Conservation (phyloP, 345 rosid genomes). For the Lenwebbia sp. region DNA sequence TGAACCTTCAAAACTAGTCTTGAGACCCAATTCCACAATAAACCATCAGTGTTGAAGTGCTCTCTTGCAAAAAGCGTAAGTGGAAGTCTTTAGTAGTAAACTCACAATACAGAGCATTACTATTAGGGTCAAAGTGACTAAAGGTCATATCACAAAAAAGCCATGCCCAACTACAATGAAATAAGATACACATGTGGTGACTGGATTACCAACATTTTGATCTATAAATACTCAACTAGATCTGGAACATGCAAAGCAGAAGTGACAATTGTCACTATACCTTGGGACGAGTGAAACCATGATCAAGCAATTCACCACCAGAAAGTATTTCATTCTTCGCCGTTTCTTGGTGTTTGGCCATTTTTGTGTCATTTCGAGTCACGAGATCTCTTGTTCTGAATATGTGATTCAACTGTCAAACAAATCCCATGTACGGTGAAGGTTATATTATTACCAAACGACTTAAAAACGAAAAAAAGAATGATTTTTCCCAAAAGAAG, state of each 20-base stretch:
- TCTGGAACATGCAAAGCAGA: neutral
- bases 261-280: constrained; percentile 14
- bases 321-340: constrained; percentile 28
- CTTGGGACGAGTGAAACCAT: constrained; percentile 97
- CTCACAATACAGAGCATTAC: neutral
- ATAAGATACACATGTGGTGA: neutral
- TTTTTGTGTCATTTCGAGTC: constrained; percentile 61
- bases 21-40: neutral
- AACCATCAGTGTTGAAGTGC: neutral
- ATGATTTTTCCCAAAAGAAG: neutral
- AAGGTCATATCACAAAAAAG: no score
- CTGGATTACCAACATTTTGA: neutral
- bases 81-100: neutral
- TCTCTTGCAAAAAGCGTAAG: neutral
- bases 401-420: constrained; percentile 83
- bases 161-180: neutral
- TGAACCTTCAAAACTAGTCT: neutral
- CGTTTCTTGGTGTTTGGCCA: constrained; percentile 39
- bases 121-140: neutral
- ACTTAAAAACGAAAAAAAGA: neutral
- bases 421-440: neutral
- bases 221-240: neutral
- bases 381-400: constrained; percentile 67
- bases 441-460: neutral
- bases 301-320: no score